These are phyloP conservation scores for Immersiporthe knoxdaviesiana DNA, from an alignment of 2,329 filamentous ascomycete species.

Conservation along the genomic window DNA sequence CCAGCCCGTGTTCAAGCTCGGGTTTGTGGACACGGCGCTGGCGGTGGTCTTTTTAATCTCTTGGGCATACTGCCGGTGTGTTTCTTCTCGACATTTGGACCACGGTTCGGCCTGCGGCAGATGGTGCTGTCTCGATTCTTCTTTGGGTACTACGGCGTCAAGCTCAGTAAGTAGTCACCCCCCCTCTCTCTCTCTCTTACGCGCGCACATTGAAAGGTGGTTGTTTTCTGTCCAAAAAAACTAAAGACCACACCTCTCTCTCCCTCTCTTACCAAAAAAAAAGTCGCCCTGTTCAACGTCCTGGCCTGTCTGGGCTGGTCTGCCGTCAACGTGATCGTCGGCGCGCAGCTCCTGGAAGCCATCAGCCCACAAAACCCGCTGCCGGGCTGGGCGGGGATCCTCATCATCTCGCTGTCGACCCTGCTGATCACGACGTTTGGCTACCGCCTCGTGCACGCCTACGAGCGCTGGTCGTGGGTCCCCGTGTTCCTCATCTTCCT, in stretches of 20 bases:
- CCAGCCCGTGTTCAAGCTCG: constrained; percentile 68
- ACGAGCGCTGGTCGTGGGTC: constrained; percentile 77
- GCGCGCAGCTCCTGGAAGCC: constrained; percentile 75
- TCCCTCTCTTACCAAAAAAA: neutral
- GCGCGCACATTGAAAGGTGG: too few species aligned
- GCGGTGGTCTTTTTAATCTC: constrained; percentile 76
- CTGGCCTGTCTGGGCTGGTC: constrained; percentile 76
- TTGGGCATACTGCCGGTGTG: constrained; percentile 73
- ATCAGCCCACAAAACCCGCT: constrained; percentile 63
- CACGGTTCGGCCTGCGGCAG: constrained; percentile 73
- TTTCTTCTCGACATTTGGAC: constrained; percentile 78
- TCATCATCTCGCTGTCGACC: constrained; percentile 72
- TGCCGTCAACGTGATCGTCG: constrained; percentile 78
- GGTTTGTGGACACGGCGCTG: constrained; percentile 73
- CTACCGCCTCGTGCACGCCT: constrained; percentile 75
- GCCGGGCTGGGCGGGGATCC: constrained; percentile 73
- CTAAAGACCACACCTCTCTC: too few species aligned
- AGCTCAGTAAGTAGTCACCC: constrained; percentile 59
- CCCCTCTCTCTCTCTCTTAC: neutral
- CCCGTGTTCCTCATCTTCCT: constrained; percentile 75
- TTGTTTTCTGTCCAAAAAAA: too few species aligned
- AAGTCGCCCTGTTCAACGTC: constrained; percentile 71
- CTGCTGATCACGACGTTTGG: constrained; percentile 74
- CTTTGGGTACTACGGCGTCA: constrained; percentile 74
- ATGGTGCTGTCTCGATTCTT: constrained; percentile 81